A percentile compares a stretch with the other conserved stretches of the same genome.
Conservation (phyloP, 2,329 filamentous ascomycete genomes). For the Elsinoe ampelina region DNA sequence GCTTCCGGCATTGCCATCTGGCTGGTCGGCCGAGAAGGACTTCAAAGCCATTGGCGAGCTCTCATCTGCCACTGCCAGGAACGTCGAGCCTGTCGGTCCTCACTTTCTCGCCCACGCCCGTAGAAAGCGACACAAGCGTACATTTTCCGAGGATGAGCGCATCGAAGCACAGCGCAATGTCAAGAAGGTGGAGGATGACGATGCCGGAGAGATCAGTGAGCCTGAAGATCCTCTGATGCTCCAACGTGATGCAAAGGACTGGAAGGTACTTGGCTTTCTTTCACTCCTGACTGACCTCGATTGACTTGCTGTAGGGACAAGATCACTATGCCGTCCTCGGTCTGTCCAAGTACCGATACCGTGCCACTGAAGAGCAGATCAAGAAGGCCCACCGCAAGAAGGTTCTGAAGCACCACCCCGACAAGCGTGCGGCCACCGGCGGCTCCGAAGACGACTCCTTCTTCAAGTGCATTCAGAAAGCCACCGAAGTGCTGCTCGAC, state of each 20-base stretch:
- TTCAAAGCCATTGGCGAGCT: slow-evolving; percentile 77
- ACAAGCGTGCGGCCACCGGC: slow-evolving; percentile 93
- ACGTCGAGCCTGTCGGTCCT: slow-evolving; percentile 90
- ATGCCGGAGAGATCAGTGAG: slow-evolving; percentile 86
- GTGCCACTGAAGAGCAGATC: slow-evolving; percentile 94
- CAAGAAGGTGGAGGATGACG: slow-evolving; percentile 89
- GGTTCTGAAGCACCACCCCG: slow-evolving; percentile 96
- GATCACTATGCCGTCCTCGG: slow-evolving; percentile 97
- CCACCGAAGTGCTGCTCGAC: slow-evolving; percentile 85
- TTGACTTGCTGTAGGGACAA: slow-evolving; percentile 54
- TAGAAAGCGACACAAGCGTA: slow-evolving; percentile 86
- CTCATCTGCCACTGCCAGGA: slow-evolving; percentile 69
- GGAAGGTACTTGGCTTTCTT: slow-evolving; percentile 61
- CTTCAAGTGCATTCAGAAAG: slow-evolving; percentile 99
- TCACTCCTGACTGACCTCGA: not conserved
- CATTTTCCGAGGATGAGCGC: slow-evolving; percentile 96
- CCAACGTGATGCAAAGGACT: slow-evolving; percentile 91
- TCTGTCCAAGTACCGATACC: slow-evolving; percentile 82
- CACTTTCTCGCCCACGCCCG: slow-evolving; percentile 97
- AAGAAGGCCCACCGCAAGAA: slow-evolving; percentile 99
- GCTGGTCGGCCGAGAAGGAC: slow-evolving; percentile 81
- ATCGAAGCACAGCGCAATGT: slow-evolving; percentile 91
- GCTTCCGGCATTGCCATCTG: slow-evolving; percentile 66
- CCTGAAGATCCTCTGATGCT: slow-evolving; percentile 88
- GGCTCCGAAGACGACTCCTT: slow-evolving; percentile 89